Conservation (phyloP, 495 filamentous ascomycete genomes). For the Neurospora sp. region DNA sequence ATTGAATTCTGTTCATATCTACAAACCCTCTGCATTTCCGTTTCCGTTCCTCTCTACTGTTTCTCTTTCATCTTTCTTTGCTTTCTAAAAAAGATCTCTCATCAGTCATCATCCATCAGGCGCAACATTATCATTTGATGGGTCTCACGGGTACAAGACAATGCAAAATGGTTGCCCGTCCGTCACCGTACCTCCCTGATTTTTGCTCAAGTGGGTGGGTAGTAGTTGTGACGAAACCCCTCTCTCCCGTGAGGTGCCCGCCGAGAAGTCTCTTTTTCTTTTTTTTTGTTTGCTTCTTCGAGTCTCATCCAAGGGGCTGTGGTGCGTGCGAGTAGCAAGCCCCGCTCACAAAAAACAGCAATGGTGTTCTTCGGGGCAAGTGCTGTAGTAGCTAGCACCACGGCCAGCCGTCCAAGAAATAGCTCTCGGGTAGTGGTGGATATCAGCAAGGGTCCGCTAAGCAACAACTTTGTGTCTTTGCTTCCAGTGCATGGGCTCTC, state of each 20-base stretch:
- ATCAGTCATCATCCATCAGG: constrained; percentile 12
- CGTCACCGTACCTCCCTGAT: neutral
- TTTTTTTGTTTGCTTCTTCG: neutral
- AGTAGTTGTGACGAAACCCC: neutral
- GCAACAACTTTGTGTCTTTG: neutral
- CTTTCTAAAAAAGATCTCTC: constrained; percentile 8
- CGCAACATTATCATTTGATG: neutral
- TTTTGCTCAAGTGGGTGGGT: neutral
- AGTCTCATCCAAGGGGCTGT: neutral
- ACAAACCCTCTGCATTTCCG: constrained; percentile 5
- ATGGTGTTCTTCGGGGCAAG: neutral
- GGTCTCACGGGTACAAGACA: neutral
- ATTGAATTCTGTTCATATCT: constrained; percentile 24
- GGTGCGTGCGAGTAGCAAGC: neutral
- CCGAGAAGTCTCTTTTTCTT: neutral
- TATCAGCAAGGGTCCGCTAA: neutral
- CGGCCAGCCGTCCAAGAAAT: neutral
- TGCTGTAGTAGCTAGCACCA: neutral
- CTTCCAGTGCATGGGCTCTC: neutral
- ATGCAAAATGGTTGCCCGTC: neutral
- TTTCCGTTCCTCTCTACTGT: neutral
- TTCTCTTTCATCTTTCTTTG: neutral
- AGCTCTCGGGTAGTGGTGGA: neutral
- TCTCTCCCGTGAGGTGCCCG: neutral
- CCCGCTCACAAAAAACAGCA: neutral